Evolutionary conservation across 106 monocot genomes (phyloP), one percentile per base, ranked within the genome.

Genomic region (Phalaenopsis aphrodite): DNA sequence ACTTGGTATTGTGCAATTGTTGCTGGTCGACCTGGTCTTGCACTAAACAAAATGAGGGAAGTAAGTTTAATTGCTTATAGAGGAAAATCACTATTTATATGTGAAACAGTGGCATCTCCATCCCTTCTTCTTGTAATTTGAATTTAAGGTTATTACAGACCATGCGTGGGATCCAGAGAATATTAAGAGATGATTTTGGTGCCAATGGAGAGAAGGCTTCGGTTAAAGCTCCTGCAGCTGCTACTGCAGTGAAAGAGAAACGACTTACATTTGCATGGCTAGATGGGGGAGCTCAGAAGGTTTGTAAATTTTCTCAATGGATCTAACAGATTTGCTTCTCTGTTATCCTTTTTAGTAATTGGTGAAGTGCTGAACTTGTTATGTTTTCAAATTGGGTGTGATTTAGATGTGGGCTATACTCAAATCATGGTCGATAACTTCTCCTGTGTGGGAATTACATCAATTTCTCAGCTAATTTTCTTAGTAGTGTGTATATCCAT

Each of bases 1-100:
- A 81, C 87, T 24, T 99, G 98, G 98, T 99, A 99, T 79, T 99
- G 98, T 80, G 93, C 90, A 19, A 82, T 99, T 88, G 84, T 91
- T 86, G 91, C 88, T 85, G 98, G 98, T 23, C 94, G 94, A n/a
- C 91, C 87, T 66, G 85, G 98, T 69, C 18, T 74, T 19, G 83
- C 88, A 82, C 82, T 99, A 80, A 88, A 82, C 81, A 87, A 83
- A 87, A 89, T 89, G 92, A 89, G 95, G 82, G 91, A 95, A 78
- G 98, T 99, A 82, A 82, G 79, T 85, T 46, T 77, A 14, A 18
- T 49, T 19, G 8, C 30, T 45, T 30, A 30, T 81, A 69, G 15
- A 8, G 46, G 24, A 23, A 48, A 49, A 24, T 48, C 30, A 11
- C 47, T 49, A 24, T 8, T 76, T 5, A 30, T 47, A 49, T 49